phyloP scores from a whole-genome alignment of 1,284 basidiomycete species.

The Rhodotorula sp. region DNA sequence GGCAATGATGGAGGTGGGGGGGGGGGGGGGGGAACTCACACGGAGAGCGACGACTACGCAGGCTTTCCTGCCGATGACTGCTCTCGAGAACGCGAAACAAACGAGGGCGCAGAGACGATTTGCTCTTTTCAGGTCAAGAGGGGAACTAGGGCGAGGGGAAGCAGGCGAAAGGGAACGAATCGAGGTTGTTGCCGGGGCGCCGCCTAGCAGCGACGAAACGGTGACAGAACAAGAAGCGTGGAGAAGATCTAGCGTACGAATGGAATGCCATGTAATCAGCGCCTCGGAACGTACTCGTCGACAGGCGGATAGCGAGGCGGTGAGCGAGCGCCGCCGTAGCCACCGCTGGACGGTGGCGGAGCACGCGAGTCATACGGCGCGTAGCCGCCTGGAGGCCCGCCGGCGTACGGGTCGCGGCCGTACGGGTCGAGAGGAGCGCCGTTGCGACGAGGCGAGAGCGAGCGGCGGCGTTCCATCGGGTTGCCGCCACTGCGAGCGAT shows the following conservation, averaged over 20 bases:
- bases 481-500: neutral
- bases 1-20: no score
- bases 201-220: neutral
- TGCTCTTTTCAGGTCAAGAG: neutral
- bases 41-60: neutral
- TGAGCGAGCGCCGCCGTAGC: conserved; percentile 21
- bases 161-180: neutral
- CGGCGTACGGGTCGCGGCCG: conserved; percentile 14
- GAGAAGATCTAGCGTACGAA: neutral
- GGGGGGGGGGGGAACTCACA: no score
- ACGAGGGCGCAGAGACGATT: neutral
- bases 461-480: conserved; percentile 30
- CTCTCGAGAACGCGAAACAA: neutral
- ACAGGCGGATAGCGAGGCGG: conserved; percentile 27
- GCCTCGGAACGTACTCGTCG: conserved; percentile 20
- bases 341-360: neutral
- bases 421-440: conserved; percentile 3
- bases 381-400: conserved; percentile 10
- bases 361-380: conserved; percentile 21
- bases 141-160: neutral
- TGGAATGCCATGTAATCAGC: neutral
- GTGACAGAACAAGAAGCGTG: no score
- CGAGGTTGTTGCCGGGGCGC: neutral
- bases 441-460: conserved; percentile 32
- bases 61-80: neutral